Conservation (phyloP, 768 basidiomycete species). For the Symmetrospora coprosmae region DNA sequence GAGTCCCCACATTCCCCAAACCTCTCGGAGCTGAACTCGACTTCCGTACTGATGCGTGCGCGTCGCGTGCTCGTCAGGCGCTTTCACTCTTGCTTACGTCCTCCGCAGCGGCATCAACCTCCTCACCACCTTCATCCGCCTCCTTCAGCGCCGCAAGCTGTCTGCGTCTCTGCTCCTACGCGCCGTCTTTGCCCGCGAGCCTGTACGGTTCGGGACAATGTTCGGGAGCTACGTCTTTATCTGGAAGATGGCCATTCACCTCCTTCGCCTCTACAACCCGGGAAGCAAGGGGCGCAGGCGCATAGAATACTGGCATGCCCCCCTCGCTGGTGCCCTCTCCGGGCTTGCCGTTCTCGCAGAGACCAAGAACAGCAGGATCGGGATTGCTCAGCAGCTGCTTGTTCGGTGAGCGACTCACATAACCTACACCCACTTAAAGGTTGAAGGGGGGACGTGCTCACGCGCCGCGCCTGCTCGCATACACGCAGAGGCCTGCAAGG, state of each 20-base stretch:
- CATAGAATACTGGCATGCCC: slow-evolving; percentile 54
- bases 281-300: slow-evolving; percentile 38
- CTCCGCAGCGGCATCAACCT: slow-evolving; percentile 73
- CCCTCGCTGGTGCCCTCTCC: slow-evolving; percentile 60
- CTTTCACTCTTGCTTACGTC: slow-evolving; percentile 62
- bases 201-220: slow-evolving; percentile 63
- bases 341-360: slow-evolving; percentile 67
- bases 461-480: background rate
- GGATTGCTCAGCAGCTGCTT: slow-evolving; percentile 74
- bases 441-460: background rate
- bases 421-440: background rate
- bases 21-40: too few species aligned
- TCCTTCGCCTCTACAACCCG: slow-evolving; percentile 31
- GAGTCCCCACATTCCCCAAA: slow-evolving; percentile 36
- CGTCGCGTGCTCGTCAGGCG: slow-evolving; percentile 45
- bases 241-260: slow-evolving; percentile 45
- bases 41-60: background rate
- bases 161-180: slow-evolving; percentile 56
- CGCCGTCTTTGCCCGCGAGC: slow-evolving; percentile 71
- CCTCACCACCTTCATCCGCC: slow-evolving; percentile 58
- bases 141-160: slow-evolving; percentile 52
- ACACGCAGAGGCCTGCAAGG: slow-evolving; percentile 80
- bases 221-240: slow-evolving; percentile 2
- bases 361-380: slow-evolving; percentile 49
- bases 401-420: slow-evolving; percentile 50